A percentile compares a stretch with the other conserved stretches of the same genome.
phyloP scores from a whole-genome alignment of 768 basidiomycete genomes.

The Porpolomopsis calyptriformis region DNA sequence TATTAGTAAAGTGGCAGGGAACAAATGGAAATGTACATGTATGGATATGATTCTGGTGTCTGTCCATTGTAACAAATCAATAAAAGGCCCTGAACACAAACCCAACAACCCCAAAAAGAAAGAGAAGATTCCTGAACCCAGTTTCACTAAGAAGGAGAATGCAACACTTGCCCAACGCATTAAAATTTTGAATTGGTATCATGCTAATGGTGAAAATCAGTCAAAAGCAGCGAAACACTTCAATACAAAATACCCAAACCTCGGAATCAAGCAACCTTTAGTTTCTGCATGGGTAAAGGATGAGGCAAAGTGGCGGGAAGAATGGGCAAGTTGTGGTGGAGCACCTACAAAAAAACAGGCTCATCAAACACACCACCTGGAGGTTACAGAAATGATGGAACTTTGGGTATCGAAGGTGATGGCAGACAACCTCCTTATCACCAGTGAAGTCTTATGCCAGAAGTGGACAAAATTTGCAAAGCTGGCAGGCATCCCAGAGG shows the following conservation, averaged over 20 bases:
- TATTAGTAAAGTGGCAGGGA: conserved; percentile 7
- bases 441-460: conserved; percentile 23
- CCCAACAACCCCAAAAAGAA: conserved; percentile 1
- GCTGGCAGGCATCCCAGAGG: conserved; percentile 19
- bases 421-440: conserved; percentile 22
- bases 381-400: conserved; percentile 25
- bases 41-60: conserved; percentile 2
- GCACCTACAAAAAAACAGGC: conserved; percentile 13
- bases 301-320: conserved; percentile 12
- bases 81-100: conserved; percentile 11
- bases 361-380: conserved; percentile 22
- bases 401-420: conserved; percentile 28
- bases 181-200: conserved; percentile 27
- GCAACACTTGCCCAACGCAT: conserved; percentile 25
- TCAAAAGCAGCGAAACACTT: conserved; percentile 22
- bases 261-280: conserved; percentile 23
- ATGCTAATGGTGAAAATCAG: conserved; percentile 24
- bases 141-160: conserved; percentile 19
- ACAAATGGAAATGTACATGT: conserved; percentile 13
- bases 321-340: background rate
- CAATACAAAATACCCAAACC: conserved; percentile 20
- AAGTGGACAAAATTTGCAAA: conserved; percentile 29
- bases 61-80: background rate
- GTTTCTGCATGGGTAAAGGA: conserved; percentile 24
- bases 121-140: conserved; percentile 7